Evolutionary conservation across 257 asterid species (phyloP).

Genomic region (Parsonsia alboflavescens): DNA sequence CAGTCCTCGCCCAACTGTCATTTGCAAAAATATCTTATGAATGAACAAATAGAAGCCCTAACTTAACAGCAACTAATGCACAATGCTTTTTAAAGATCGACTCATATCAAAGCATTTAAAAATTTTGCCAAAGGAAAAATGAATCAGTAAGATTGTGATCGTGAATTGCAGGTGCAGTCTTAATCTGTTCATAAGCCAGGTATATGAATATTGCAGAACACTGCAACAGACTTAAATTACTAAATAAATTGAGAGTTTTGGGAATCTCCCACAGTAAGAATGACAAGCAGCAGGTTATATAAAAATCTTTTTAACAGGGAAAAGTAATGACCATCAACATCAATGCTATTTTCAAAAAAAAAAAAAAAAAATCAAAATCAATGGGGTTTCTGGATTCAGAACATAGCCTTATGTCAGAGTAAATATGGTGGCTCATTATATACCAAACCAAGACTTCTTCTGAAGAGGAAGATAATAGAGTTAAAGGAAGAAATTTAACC

Average conservation of each 20-base stretch:
- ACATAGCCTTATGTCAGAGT: not conserved
- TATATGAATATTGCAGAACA: not conserved
- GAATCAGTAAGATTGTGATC: not conserved
- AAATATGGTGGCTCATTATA: not conserved
- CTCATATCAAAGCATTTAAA: not conserved
- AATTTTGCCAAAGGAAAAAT: not conserved
- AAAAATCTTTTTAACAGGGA: not conserved
- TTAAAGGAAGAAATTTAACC: conserved; percentile 42
- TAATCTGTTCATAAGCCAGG: not conserved
- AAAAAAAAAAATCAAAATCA: not conserved
- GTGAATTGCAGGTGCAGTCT: not conserved
- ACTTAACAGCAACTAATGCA: not conserved
- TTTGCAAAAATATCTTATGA: conserved; percentile 4
- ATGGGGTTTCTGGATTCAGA: not conserved
- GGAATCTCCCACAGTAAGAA: not conserved
- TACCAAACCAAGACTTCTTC: not conserved
- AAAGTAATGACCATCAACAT: not conserved
- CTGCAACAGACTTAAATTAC: not conserved
- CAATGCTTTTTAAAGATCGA: not conserved
- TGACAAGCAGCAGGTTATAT: not conserved
- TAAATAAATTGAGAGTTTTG: not conserved
- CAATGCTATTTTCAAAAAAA: not conserved
- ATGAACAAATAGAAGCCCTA: not conserved
- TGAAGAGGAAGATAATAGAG: conserved; percentile 9
- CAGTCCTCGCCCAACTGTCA: conserved; percentile 89